Conservation (phyloP, 1,139 yeast species). For the Suhomyces kunorum region DNA sequence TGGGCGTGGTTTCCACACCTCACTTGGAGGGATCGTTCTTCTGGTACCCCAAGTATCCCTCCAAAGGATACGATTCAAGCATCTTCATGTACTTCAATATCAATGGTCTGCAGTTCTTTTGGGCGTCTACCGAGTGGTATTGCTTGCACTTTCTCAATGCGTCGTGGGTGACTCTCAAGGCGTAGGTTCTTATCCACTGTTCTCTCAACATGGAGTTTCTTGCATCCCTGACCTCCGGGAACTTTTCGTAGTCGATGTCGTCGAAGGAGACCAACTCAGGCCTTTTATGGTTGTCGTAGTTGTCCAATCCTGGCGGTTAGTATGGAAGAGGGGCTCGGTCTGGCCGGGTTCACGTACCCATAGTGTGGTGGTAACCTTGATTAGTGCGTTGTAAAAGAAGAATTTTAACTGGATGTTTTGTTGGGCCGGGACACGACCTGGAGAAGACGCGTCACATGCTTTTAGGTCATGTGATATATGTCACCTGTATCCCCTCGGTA, state of each 20-base stretch:
- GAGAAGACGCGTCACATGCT: not conserved
- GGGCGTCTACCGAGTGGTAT: conserved; percentile 77
- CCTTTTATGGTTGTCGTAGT: conserved; percentile 56
- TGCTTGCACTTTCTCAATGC: conserved; percentile 77
- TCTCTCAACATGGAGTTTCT: conserved; percentile 78
- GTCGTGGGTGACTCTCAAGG: conserved; percentile 66
- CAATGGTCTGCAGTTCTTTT: conserved; percentile 59
- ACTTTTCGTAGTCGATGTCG: conserved; percentile 74
- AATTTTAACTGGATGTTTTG: conserved; percentile 24
- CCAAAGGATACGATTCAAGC: conserved; percentile 66
- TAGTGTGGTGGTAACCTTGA: conserved; percentile 7
- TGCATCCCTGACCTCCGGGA: conserved; percentile 64
- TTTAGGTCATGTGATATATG: no score
- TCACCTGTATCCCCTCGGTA: no score
- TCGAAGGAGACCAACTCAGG: conserved; percentile 82
- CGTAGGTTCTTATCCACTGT: conserved; percentile 75
- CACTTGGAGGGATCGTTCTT: conserved; percentile 81
- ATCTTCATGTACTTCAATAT: conserved; percentile 77
- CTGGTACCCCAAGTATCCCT: conserved; percentile 80
- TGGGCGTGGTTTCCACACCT: conserved; percentile 11
- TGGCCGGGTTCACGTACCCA: conserved; percentile 8
- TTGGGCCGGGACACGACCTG: conserved; percentile 11
- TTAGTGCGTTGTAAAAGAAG: conserved; percentile 19
- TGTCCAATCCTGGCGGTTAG: conserved; percentile 34
- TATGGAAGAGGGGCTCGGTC: conserved; percentile 3